These are phyloP conservation scores for Elsinoe ampelina DNA, from an alignment of 2,329 filamentous ascomycete species.

Conservation along the genomic window DNA sequence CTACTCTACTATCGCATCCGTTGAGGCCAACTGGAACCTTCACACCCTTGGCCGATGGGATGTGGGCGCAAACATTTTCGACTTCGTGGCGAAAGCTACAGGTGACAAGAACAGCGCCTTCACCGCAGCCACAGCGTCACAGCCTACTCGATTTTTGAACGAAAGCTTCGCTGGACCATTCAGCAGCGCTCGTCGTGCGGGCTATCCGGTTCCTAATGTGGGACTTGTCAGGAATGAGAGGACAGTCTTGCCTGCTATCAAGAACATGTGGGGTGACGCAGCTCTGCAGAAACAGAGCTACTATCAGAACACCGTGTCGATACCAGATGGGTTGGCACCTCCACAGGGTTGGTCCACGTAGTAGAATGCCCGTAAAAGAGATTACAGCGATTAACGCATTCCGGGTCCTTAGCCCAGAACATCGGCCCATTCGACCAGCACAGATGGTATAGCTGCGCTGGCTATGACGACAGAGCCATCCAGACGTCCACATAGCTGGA, in stretches of 20 bases:
- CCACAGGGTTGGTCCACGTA: conserved; percentile 21
- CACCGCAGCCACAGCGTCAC: conserved; percentile 21
- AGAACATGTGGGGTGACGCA: conserved; percentile 18
- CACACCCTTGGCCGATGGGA: conserved; percentile 40
- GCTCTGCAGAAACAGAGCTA: conserved; percentile 17
- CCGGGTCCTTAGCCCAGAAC: too few species aligned
- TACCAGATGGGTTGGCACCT: conserved; percentile 28
- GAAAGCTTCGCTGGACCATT: conserved; percentile 27
- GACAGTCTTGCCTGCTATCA: conserved; percentile 25
- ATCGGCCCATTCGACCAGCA: neutral
- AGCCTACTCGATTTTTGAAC: conserved; percentile 26
- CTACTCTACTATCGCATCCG: conserved; percentile 37
- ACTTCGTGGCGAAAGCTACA: conserved; percentile 28
- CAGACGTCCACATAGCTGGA: neutral
- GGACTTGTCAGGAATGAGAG: conserved; percentile 22
- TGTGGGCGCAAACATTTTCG: conserved; percentile 39
- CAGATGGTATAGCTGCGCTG: neutral
- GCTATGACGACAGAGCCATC: neutral
- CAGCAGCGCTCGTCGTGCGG: conserved; percentile 21
- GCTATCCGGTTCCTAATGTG: conserved; percentile 25
- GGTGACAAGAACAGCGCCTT: conserved; percentile 25
- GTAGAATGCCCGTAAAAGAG: neutral
- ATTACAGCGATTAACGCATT: neutral
- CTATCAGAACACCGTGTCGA: conserved; percentile 25
- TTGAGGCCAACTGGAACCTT: conserved; percentile 38